phyloP scores from a whole-genome alignment of 176 grass and related monocot species.

The Ensete ventricosum region DNA sequence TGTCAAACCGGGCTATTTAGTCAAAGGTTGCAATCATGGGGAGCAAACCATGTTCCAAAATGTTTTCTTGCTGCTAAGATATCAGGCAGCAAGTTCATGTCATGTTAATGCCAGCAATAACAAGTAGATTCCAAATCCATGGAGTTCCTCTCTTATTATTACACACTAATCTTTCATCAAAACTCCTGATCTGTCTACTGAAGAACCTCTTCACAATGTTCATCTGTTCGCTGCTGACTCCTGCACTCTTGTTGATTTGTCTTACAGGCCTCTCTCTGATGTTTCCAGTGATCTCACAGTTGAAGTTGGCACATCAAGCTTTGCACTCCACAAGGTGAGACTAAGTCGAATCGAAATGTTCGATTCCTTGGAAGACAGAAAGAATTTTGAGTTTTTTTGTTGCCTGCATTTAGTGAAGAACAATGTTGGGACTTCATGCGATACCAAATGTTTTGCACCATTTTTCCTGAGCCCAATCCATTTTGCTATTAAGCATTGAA shows the following conservation, averaged over 20 bases:
- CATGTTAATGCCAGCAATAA: no score
- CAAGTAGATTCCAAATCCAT: no score
- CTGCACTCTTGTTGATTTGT: neutral
- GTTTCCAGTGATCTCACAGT: conserved; percentile 93
- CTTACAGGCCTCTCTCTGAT: conserved; percentile 80
- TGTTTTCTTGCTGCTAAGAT: no score
- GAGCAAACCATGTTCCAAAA: no score
- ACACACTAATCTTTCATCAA: no score
- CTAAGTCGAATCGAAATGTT: neutral
- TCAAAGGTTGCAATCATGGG: no score
- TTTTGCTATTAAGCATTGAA: no score
- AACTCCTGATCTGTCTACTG: no score
- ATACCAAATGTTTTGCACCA: neutral
- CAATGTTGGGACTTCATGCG: neutral
- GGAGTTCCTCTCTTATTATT: no score
- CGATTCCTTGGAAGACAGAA: neutral
- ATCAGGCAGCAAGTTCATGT: no score
- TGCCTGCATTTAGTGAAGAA: neutral
- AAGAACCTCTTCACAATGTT: neutral
- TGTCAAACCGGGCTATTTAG: no score
- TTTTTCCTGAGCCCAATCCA: no score
- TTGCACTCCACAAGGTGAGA: conserved; percentile 96
- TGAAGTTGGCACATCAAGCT: conserved; percentile 78
- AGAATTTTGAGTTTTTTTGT: neutral
- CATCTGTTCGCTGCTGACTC: neutral